Percentiles rank a stretch among this genome's conserved stretches.
These are phyloP conservation scores for Corylus americana DNA, from an alignment of 306 rosid species.

Conservation along the genomic window DNA sequence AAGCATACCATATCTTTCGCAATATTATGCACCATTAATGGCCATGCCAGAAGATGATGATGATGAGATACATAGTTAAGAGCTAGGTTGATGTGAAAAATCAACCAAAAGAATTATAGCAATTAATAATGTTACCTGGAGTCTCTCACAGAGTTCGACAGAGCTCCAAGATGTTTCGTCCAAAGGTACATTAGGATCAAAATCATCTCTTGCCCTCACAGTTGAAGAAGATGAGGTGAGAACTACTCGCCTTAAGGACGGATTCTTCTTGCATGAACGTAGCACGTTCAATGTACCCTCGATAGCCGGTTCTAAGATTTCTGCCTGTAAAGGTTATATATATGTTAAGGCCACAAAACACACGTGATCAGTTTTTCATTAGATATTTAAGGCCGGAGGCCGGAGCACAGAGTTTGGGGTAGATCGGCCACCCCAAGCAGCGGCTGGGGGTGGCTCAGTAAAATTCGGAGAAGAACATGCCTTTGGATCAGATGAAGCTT, in stretches of 20 bases:
- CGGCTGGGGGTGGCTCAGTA: no score
- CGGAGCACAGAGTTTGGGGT: no score
- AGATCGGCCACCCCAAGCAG: no score
- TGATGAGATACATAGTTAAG: neutral
- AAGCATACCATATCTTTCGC: constrained; percentile 68
- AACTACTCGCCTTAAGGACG: constrained; percentile 58
- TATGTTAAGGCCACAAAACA: neutral
- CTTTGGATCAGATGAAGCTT: constrained; percentile 65
- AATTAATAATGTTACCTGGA: constrained; percentile 43
- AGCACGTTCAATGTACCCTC: constrained; percentile 79
- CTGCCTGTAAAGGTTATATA: constrained; percentile 35
- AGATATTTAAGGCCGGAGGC: no score
- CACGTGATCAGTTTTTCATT: no score
- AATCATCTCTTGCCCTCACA: constrained; percentile 56
- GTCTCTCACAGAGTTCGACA: constrained; percentile 49
- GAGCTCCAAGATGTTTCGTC: constrained; percentile 87
- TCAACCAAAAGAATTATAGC: neutral
- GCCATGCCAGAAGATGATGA: constrained; percentile 1
- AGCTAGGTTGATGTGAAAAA: neutral
- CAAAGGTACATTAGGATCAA: constrained; percentile 54
- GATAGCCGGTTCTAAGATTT: constrained; percentile 67
- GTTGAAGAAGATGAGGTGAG: constrained; percentile 89
- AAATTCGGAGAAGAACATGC: constrained; percentile 22
- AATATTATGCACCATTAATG: neutral
- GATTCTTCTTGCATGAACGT: constrained; percentile 67